These are phyloP conservation scores for Patellifolia procumbens DNA, from an alignment of 179 eudicot genomes.

Conservation along the genomic window DNA sequence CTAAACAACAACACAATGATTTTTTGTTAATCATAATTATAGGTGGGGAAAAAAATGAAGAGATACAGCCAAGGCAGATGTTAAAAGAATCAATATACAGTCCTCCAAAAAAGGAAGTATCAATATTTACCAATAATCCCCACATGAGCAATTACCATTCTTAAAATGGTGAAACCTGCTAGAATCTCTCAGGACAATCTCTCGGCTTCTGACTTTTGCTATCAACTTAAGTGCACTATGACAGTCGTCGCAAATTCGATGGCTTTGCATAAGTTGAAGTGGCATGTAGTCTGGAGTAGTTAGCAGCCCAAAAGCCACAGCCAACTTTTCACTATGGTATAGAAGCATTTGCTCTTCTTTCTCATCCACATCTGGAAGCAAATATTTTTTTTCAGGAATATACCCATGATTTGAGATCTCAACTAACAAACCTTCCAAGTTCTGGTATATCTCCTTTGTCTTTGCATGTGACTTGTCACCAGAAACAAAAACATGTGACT, in stretches of 20 bases:
- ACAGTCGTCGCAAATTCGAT: slow-evolving; percentile 76
- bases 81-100: background rate
- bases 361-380: slow-evolving; percentile 88
- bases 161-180: slow-evolving; percentile 78
- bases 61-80: background rate
- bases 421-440: slow-evolving; percentile 42
- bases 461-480: slow-evolving; percentile 54
- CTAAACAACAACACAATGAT: background rate
- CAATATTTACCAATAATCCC: slow-evolving; percentile 79
- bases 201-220: slow-evolving; percentile 49
- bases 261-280: slow-evolving; percentile 78
- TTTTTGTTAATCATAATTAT: background rate
- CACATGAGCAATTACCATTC: slow-evolving; percentile 82
- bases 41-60: background rate
- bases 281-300: slow-evolving; percentile 49
- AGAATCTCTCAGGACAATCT: slow-evolving; percentile 69
- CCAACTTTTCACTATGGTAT: slow-evolving; percentile 82
- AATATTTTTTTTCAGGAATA: slow-evolving; percentile 41
- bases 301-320: slow-evolving; percentile 73
- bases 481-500: slow-evolving; percentile 47
- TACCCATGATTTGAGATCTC: slow-evolving; percentile 61
- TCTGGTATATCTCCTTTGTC: slow-evolving; percentile 55
- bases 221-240: slow-evolving; percentile 65
- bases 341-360: slow-evolving; percentile 47
- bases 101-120: slow-evolving; percentile 12